phyloP scores from a whole-genome alignment of 257 asterid genomes.

The Gynochthodes officinalis region DNA sequence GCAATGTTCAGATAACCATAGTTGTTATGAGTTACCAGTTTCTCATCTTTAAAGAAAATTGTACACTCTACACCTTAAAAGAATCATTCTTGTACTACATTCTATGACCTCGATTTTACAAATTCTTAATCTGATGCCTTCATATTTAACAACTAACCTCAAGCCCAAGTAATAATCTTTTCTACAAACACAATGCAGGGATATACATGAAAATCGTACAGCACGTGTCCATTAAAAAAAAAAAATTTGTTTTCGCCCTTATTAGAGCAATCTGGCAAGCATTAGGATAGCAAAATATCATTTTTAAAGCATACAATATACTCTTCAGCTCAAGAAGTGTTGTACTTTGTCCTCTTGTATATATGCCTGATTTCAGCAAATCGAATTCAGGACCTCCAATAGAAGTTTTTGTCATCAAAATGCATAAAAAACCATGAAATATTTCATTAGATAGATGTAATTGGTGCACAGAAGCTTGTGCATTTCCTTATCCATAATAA shows the following conservation, averaged over 20 bases:
- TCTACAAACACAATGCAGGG: too few species aligned
- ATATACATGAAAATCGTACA: background rate
- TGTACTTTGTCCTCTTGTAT: background rate
- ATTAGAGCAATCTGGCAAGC: background rate
- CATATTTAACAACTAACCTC: background rate
- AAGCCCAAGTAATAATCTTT: background rate
- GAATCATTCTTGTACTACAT: background rate
- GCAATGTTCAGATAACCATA: background rate
- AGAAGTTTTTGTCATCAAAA: background rate
- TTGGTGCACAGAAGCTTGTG: background rate
- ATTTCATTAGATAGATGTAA: background rate
- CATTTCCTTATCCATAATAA: background rate
- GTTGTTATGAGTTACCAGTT: background rate
- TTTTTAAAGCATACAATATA: background rate
- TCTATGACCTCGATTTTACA: background rate
- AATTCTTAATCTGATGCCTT: background rate
- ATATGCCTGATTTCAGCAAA: background rate
- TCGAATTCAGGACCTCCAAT: too few species aligned
- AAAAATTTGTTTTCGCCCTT: too few species aligned
- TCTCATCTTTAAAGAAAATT: background rate
- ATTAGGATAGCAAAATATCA: background rate
- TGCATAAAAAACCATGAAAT: background rate
- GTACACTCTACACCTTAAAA: background rate
- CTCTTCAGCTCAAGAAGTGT: background rate
- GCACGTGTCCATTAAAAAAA: background rate